Percentiles rank a stretch among this genome's conserved stretches.
Conservation (phyloP, 352 stramenopile species). For the Pythium brachiatum region DNA sequence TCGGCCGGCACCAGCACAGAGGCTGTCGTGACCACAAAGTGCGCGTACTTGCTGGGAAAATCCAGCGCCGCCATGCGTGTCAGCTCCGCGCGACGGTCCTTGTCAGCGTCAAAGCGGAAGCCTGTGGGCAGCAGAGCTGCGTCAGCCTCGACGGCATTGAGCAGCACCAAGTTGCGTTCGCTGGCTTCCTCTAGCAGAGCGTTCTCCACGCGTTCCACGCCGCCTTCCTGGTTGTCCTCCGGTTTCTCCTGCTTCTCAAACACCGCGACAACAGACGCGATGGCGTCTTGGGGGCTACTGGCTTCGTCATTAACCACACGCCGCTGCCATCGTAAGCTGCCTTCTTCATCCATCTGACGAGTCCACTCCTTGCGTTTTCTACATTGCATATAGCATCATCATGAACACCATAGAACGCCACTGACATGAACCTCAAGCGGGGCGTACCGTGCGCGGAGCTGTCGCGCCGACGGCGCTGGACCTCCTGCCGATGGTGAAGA, state of each 20-base stretch:
- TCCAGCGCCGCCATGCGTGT: constrained; percentile 34
- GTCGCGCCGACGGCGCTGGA: constrained; percentile 2
- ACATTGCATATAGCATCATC: neutral
- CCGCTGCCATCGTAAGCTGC: constrained; percentile 56
- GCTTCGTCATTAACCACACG: constrained; percentile 13
- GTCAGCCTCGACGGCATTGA: constrained; percentile 6
- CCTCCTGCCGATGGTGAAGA: too few relatives aligned
- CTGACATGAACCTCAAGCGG: neutral
- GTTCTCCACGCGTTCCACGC: constrained; percentile 21
- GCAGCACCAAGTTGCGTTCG: constrained; percentile 8
- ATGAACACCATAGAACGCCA: neutral
- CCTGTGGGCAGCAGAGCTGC: constrained; percentile 13
- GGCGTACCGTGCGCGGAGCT: constrained; percentile 21
- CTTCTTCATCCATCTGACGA: constrained; percentile 60
- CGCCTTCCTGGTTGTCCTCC: constrained; percentile 14
- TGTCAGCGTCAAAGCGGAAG: constrained; percentile 23
- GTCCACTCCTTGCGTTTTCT: constrained; percentile 70
- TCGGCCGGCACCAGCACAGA: constrained; percentile 39
- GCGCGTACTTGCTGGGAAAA: constrained; percentile 50
- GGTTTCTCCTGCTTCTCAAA: constrained; percentile 31
- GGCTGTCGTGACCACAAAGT: constrained; percentile 42
- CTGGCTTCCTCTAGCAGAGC: constrained; percentile 2
- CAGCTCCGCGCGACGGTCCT: constrained; percentile 36
- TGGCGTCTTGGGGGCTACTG: constrained; percentile 12
- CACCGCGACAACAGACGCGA: constrained; percentile 18